Evolutionary conservation across 208 protist genomes (phyloP).

Genomic region (Spongospora subterranea): DNA sequence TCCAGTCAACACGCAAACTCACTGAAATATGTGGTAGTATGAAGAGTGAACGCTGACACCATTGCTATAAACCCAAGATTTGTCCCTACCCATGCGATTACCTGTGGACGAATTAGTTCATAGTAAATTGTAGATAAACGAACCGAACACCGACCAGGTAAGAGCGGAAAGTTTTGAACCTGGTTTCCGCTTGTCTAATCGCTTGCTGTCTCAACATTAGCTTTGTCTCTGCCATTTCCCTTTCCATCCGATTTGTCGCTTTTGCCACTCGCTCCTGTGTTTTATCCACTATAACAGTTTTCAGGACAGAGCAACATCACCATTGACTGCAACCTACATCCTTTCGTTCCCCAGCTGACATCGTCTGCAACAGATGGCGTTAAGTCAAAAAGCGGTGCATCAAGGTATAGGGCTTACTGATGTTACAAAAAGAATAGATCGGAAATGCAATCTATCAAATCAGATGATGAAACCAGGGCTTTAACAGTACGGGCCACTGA

Average conservation of each 20-base stretch:
- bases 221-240: constrained; percentile 27
- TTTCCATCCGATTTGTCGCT: not conserved
- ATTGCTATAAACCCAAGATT: not conserved
- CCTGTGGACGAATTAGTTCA: not conserved
- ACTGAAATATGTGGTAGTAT: constrained; percentile 12
- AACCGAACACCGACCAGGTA: not conserved
- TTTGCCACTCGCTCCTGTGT: constrained; percentile 16
- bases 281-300: not conserved
- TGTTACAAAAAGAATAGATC: constrained; percentile 51
- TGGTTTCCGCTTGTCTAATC: not conserved
- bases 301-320: not conserved
- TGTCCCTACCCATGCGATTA: constrained; percentile 18
- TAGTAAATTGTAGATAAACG: not conserved
- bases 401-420: not conserved
- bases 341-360: constrained; percentile 52
- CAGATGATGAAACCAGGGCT: not conserved
- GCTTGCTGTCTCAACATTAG: not conserved
- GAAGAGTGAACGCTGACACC: constrained; percentile 11
- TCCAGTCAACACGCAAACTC: not conserved
- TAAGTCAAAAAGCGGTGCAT: not conserved
- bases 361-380: not conserved
- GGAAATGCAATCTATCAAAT: constrained; percentile 9
- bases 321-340: constrained; percentile 11
- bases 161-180: constrained; percentile 29
- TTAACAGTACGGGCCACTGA: not conserved